Conservation (phyloP, 345 rosid species). For the Heritiera fomes region DNA sequence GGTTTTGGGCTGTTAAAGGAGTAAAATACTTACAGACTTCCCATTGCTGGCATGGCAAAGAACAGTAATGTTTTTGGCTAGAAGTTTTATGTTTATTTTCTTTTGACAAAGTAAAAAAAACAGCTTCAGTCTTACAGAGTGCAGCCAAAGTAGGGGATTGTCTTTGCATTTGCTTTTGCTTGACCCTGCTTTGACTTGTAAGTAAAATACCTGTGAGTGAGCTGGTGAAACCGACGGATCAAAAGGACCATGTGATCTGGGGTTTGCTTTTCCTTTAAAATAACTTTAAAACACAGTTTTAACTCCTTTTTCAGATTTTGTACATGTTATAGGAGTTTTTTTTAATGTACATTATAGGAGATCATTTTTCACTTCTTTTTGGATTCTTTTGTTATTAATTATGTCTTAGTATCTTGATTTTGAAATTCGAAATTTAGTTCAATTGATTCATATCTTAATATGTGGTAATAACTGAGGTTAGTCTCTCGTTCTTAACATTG, state of each 20-base stretch:
- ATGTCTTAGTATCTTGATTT: neutral
- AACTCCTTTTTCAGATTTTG: neutral
- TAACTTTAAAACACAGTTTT: neutral
- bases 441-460: no score
- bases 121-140: slow-evolving; percentile 10
- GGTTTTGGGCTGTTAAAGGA: slow-evolving; percentile 12
- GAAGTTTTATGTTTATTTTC: neutral
- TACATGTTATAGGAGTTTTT: neutral
- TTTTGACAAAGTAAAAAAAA: neutral
- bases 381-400: neutral
- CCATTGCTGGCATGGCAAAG: no score
- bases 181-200: slow-evolving; percentile 41
- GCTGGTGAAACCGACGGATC: slow-evolving; percentile 53
- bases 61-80: neutral
- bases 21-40: neutral
- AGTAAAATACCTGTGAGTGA: slow-evolving; percentile 31
- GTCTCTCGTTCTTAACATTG: no score
- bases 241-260: slow-evolving; percentile 43
- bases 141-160: no score
- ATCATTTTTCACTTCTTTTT: slow-evolving; percentile 8
- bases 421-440: no score
- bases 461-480: no score
- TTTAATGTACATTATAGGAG: no score
- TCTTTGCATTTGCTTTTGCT: slow-evolving; percentile 10
- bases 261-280: slow-evolving; percentile 8